Conservation (phyloP, 2,329 filamentous ascomycete genomes). For the Fusarium sambucinum region DNA sequence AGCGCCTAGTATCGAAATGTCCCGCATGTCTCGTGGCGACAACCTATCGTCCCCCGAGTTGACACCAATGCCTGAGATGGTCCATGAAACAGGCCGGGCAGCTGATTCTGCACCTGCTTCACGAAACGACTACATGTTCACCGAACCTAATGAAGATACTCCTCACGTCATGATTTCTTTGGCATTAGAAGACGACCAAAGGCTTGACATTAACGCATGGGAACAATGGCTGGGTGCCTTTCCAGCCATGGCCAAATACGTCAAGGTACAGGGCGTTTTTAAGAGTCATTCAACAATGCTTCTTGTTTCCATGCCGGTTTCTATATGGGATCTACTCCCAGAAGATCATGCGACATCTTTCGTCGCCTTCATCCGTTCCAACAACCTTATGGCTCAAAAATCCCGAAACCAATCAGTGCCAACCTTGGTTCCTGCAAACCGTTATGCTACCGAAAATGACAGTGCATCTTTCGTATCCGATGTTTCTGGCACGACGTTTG, state of each 20-base stretch:
- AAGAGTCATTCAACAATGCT: conserved; percentile 71
- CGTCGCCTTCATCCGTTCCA: conserved; percentile 69
- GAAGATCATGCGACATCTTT: conserved; percentile 69
- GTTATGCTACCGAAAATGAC: conserved; percentile 44
- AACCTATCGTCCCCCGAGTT: conserved; percentile 43
- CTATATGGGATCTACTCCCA: conserved; percentile 70
- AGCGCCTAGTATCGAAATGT: conserved; percentile 69
- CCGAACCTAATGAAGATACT: conserved; percentile 65
- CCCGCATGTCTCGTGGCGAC: conserved; percentile 51
- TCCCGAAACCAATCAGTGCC: conserved; percentile 38
- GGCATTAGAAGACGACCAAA: conserved; percentile 68
- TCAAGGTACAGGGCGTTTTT: conserved; percentile 71
- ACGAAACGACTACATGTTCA: conserved; percentile 48
- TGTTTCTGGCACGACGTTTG: conserved; percentile 53
- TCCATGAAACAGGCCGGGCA: conserved; percentile 45
- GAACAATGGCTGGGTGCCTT: conserved; percentile 68
- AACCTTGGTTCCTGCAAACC: conserved; percentile 42
- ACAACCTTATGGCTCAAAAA: conserved; percentile 61
- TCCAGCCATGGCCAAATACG: conserved; percentile 69
- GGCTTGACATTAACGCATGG: conserved; percentile 69
- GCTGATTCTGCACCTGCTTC: conserved; percentile 42
- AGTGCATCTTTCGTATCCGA: conserved; percentile 50
- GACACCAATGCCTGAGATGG: conserved; percentile 33
- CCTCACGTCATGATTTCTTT: conserved; percentile 73
- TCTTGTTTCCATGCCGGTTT: conserved; percentile 68